A percentile compares a stretch with the other conserved stretches of the same genome.
Conservation (phyloP, 2,329 filamentous ascomycete genomes). For the Ophiobolus disseminans region DNA sequence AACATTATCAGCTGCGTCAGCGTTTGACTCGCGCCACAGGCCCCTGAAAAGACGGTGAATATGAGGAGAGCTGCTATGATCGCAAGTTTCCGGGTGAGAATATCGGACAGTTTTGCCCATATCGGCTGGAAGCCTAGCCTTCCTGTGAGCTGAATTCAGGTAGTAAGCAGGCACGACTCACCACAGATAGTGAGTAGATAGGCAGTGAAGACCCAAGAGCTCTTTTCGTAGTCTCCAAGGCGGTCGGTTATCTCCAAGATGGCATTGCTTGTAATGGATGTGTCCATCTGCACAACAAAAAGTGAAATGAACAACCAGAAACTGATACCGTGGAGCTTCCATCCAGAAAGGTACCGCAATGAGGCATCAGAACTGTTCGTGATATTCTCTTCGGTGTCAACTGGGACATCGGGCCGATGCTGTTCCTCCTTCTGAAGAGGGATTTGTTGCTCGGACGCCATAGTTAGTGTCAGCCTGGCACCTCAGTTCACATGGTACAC, state of each 20-base stretch:
- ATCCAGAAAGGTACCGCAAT: too few species aligned
- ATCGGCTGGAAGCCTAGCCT: too few species aligned
- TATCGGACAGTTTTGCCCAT: constrained; percentile 43
- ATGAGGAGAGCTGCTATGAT: constrained; percentile 31
- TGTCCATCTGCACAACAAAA: constrained; percentile 35
- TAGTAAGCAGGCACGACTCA: too few species aligned
- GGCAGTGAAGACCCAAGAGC: constrained; percentile 46
- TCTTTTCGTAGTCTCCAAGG: constrained; percentile 41
- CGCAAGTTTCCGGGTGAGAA: constrained; percentile 36
- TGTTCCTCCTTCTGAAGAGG: too few species aligned
- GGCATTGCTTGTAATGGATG: constrained; percentile 46
- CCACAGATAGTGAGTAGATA: constrained; percentile 46
- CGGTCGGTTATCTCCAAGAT: constrained; percentile 45
- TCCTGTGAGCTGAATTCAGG: too few species aligned
- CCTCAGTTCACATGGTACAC: too few species aligned
- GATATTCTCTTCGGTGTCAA: too few species aligned
- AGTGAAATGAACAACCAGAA: constrained; percentile 4
- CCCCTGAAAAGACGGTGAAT: constrained; percentile 41
- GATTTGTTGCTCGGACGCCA: too few species aligned
- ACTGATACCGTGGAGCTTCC: too few species aligned
- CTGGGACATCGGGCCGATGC: too few species aligned
- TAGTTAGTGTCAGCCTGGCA: too few species aligned
- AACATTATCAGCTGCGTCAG: constrained; percentile 45
- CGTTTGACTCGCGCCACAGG: constrained; percentile 37
- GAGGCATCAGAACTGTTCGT: too few species aligned